Percentiles rank a stretch among this genome's conserved stretches.
Conservation (phyloP, 2,329 filamentous ascomycete genomes). For the Pyrenophora graminea region DNA sequence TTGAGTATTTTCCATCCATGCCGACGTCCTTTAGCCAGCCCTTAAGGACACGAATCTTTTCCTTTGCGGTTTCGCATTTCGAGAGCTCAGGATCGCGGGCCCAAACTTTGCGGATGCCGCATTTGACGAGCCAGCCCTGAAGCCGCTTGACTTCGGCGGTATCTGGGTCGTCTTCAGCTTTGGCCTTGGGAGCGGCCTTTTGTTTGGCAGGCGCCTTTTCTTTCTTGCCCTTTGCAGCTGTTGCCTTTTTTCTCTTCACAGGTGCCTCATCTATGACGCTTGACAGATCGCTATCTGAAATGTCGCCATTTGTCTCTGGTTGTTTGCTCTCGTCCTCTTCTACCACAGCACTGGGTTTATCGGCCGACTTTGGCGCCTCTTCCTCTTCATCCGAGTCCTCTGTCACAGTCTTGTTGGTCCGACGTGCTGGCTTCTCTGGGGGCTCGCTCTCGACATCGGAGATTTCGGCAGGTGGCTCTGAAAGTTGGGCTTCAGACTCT, state of each 20-base stretch:
- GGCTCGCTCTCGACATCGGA: conserved; percentile 36
- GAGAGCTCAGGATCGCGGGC: conserved; percentile 71
- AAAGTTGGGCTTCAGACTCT: conserved; percentile 32
- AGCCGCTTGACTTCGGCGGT: conserved; percentile 84
- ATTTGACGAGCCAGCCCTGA: conserved; percentile 85
- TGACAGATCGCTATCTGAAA: conserved; percentile 69
- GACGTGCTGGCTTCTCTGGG: conserved; percentile 28
- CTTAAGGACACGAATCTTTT: conserved; percentile 82
- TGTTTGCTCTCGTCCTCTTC: conserved; percentile 21
- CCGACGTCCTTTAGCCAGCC: conserved; percentile 78
- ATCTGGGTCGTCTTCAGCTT: conserved; percentile 59
- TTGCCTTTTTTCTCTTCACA: conserved; percentile 54
- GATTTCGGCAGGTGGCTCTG: conserved; percentile 19
- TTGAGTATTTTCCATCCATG: conserved; percentile 87
- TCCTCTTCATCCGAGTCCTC: conserved; percentile 38
- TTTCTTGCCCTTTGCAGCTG: conserved; percentile 31
- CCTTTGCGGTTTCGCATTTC: conserved; percentile 70
- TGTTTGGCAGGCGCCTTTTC: conserved; percentile 46
- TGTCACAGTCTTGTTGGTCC: conserved; percentile 32
- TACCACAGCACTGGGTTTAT: conserved; percentile 10
- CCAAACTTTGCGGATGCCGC: conserved; percentile 92
- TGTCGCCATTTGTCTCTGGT: conserved; percentile 23
- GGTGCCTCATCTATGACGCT: conserved; percentile 77
- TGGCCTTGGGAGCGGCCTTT: conserved; percentile 44
- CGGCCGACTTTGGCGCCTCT: conserved; percentile 14